phyloP scores from a whole-genome alignment of 2,329 filamentous ascomycete genomes.

The Cladosporium oxysporum region DNA sequence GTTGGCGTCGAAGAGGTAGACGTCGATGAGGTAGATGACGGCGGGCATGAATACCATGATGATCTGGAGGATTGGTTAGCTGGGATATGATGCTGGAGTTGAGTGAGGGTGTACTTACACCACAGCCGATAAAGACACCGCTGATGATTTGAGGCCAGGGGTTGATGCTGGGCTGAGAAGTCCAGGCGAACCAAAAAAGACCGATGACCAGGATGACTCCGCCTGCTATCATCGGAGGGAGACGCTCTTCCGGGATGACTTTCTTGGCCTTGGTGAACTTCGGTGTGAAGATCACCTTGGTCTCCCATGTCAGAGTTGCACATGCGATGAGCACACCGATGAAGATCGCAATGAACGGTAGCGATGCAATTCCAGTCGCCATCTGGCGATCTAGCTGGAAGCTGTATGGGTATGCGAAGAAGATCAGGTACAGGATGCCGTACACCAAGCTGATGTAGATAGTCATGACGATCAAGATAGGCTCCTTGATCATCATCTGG shows the following conservation, averaged over 20 bases:
- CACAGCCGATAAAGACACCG: slow-evolving; percentile 44
- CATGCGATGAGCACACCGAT: slow-evolving; percentile 43
- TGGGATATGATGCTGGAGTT: not conserved
- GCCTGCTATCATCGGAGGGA: slow-evolving; percentile 54
- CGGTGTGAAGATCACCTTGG: slow-evolving; percentile 25
- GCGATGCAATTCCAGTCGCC: slow-evolving; percentile 41
- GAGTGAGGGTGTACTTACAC: not conserved
- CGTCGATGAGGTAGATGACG: slow-evolving; percentile 50
- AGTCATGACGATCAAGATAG: slow-evolving; percentile 51
- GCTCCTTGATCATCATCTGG: slow-evolving; percentile 50
- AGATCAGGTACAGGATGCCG: slow-evolving; percentile 46
- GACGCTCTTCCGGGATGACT: slow-evolving; percentile 43
- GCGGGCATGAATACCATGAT: slow-evolving; percentile 50
- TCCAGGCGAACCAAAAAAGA: slow-evolving; percentile 58
- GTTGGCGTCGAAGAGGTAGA: slow-evolving; percentile 43
- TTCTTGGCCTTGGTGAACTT: slow-evolving; percentile 25
- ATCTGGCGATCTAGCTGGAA: slow-evolving; percentile 47
- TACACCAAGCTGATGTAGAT: slow-evolving; percentile 42
- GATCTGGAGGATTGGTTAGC: slow-evolving; percentile 31
- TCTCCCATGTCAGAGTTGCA: slow-evolving; percentile 20
- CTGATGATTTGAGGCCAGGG: slow-evolving; percentile 45
- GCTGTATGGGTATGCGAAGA: slow-evolving; percentile 51
- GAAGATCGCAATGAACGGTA: slow-evolving; percentile 49
- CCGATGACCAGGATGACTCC: slow-evolving; percentile 50
- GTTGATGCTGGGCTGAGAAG: slow-evolving; percentile 45